A percentile compares a stretch with the other conserved stretches of the same genome.
Evolutionary conservation across 768 basidiomycete genomes (phyloP).

Genomic region (Tricholoma saponaceum): DNA sequence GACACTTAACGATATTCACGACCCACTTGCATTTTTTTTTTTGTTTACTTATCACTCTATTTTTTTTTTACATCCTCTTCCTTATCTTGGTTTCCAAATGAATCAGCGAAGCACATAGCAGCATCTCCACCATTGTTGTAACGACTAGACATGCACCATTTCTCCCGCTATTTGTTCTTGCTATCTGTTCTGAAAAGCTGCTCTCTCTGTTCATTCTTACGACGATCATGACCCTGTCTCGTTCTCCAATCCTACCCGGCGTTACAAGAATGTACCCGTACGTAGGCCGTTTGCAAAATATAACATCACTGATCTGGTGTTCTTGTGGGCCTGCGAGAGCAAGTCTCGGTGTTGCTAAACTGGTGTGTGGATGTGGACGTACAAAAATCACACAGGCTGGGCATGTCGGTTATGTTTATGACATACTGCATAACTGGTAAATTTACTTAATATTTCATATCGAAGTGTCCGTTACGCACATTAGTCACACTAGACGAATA

Average conservation of each 20-base stretch:
- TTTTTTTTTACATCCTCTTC: neutral
- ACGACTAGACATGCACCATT: conserved; percentile 68
- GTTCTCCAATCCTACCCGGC: conserved; percentile 8
- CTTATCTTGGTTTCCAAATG: conserved; percentile 2
- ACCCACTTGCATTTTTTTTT: conserved; percentile 3
- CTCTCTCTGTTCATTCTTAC: conserved; percentile 22
- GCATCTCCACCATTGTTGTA: conserved; percentile 48
- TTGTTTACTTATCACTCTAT: conserved; percentile 7
- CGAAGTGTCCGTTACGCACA: conserved; percentile 82
- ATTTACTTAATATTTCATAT: conserved; percentile 31
- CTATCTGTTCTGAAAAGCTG: conserved; percentile 23
- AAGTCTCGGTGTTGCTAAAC: conserved; percentile 45
- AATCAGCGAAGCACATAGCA: neutral
- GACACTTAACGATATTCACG: neutral
- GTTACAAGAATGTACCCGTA: conserved; percentile 2
- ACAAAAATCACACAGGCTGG: conserved; percentile 84
- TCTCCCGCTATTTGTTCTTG: conserved; percentile 27
- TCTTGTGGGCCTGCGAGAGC: conserved; percentile 23
- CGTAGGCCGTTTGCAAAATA: conserved; percentile 1
- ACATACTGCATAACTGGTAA: conserved; percentile 57
- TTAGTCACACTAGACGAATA: conserved; percentile 61
- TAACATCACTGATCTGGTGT: neutral
- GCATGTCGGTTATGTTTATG: conserved; percentile 88
- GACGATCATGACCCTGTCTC: conserved; percentile 18
- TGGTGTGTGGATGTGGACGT: conserved; percentile 85